Percentiles rank a stretch among this genome's conserved stretches.
These are phyloP conservation scores for Triticum dicoccoides DNA, from an alignment of 176 grass and related monocot species.

Conservation along the genomic window DNA sequence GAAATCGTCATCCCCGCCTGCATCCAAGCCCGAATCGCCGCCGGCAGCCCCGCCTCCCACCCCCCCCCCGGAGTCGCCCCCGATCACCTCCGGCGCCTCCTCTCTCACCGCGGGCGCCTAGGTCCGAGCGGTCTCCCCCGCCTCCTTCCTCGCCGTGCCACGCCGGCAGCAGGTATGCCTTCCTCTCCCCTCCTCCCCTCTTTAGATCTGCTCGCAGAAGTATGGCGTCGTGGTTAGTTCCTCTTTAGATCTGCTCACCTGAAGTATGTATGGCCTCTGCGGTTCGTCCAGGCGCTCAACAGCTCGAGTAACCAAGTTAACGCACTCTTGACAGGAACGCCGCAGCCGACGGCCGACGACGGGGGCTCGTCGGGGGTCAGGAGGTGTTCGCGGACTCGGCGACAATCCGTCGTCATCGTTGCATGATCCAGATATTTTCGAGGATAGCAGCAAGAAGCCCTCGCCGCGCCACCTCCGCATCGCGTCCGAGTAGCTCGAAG, in stretches of 20 bases:
- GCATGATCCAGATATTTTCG: constrained; percentile 36
- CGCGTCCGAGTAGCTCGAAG: background rate
- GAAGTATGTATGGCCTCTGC: background rate
- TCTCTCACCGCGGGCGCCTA: background rate
- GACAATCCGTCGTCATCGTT: background rate
- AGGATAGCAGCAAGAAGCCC: constrained; percentile 19
- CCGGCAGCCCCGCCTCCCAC: background rate
- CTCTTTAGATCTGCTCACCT: background rate
- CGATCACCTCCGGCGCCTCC: background rate
- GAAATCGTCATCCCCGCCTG: background rate
- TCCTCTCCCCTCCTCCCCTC: background rate
- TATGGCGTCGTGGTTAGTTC: background rate
- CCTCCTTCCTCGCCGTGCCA: background rate
- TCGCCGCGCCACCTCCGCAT: background rate
- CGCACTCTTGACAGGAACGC: background rate
- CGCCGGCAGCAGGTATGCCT: background rate
- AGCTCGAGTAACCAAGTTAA: background rate
- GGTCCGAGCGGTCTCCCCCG: background rate
- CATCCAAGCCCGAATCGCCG: background rate
- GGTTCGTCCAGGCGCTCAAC: background rate
- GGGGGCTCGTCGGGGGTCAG: background rate
- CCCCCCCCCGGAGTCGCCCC: background rate
- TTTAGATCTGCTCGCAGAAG: background rate
- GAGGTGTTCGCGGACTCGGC: background rate
- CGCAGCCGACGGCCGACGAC: background rate